Base-by-base conservation (phyloP, 139 green algal genomes). In the Tetratostichococcus sp. region DNA sequence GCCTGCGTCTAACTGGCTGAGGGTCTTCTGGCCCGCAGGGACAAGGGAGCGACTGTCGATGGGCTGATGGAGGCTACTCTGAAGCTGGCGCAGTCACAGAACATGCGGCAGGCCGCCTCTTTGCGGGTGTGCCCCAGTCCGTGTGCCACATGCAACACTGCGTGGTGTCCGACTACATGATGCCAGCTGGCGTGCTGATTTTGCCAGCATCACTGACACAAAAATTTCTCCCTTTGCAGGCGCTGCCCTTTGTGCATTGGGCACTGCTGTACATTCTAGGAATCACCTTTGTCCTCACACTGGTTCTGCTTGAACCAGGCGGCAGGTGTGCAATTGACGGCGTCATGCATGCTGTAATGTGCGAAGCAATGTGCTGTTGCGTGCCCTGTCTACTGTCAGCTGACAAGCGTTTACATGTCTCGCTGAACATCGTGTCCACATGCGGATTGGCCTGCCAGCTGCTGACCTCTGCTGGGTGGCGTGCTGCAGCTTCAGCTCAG, bases 251-350 rank as follows among this genome's bases (percentile, higher is more conserved):
- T 34, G 72, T 82, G 67, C 77, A 82, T 35, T 82, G 77, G 77
- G 77, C 72, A 11, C 57, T 82, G 68, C 77, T 82, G 67, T 82
- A 82, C 50, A 82, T 73, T 67, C 74, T 82, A n/a, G 77, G 72
- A 1, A 28, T 39, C 1, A 62, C 77, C 32, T 82, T 82, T 58
- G 72, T 82, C 6, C 75, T 73, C 26, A 82, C 77, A 30, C 77
- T 82, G 67, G 77, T 82, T n/a, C 72, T 82, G 25, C 77, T 82
- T 42, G 77, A 82, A 73, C 77, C 77, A 14, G 77, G 77, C 5
- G 77, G 77, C 30, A 62, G 14, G 50, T 62, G 50, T 4, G 50
- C 2, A 23, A 17, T 26, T 28, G 17, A 4, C 50, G 14, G 4
- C 14, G 14, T 62, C 11, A 8, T 28, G 39, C 39, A 6, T 50